Conservation (phyloP, 768 basidiomycete species). For the Pisolithus albus region DNA sequence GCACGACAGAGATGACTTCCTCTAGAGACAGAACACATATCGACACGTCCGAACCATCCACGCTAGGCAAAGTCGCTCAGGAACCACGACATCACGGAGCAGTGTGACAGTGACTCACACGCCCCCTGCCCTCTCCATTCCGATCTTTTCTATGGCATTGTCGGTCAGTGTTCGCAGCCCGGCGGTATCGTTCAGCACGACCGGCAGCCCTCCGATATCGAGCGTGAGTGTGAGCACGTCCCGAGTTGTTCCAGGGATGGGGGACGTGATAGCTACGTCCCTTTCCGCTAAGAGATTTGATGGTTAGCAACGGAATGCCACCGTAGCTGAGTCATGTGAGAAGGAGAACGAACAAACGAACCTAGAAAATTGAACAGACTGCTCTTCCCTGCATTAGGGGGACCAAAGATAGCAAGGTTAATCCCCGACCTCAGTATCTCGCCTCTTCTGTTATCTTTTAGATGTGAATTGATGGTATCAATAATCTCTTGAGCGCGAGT, state of each 20-base stretch:
- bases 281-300: slow-evolving; percentile 52
- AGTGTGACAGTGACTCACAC: slow-evolving; percentile 41
- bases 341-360: slow-evolving; percentile 19
- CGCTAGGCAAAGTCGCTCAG: slow-evolving; percentile 32
- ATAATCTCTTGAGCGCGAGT: slow-evolving; percentile 44
- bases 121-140: slow-evolving; percentile 64
- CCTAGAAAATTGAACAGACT: slow-evolving; percentile 82
- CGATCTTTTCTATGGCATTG: slow-evolving; percentile 67
- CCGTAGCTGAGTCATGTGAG: neutral
- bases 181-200: slow-evolving; percentile 80
- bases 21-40: slow-evolving; percentile 79
- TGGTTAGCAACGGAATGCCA: neutral
- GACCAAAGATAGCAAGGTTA: slow-evolving; percentile 82
- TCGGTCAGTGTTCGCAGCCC: slow-evolving; percentile 68
- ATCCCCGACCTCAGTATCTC: slow-evolving; percentile 82
- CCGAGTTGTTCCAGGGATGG: slow-evolving; percentile 82
- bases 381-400: slow-evolving; percentile 93
- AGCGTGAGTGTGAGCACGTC: slow-evolving; percentile 81
- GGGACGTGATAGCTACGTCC: slow-evolving; percentile 85
- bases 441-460: slow-evolving; percentile 68
- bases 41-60: slow-evolving; percentile 59
- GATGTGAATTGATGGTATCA: slow-evolving; percentile 44
- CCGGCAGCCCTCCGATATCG: slow-evolving; percentile 82
- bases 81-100: neutral
- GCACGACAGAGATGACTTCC: slow-evolving; percentile 24